Percentiles rank a stretch among this genome's conserved stretches.
Evolutionary conservation across 768 basidiomycete species (phyloP).

Genomic region (Boletus reticuloceps): DNA sequence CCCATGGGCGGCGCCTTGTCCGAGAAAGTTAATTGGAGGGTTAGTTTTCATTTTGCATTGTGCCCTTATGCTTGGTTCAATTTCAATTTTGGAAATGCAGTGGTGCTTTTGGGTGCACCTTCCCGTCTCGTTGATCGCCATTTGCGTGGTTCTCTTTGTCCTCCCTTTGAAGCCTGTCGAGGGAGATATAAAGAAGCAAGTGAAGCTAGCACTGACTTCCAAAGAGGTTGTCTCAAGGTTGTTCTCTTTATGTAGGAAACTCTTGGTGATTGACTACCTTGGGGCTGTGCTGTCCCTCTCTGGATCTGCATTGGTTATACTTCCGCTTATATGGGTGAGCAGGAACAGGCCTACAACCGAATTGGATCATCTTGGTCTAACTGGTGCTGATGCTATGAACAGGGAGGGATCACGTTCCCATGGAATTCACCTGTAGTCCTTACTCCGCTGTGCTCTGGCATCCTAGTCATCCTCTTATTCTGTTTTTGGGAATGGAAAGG

Average conservation of each 20-base stretch:
- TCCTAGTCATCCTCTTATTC: neutral
- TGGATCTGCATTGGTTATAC: neutral
- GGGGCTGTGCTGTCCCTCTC: neutral
- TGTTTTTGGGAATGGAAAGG: neutral
- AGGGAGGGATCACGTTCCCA: neutral
- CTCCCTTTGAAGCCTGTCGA: neutral
- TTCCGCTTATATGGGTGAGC: conserved; percentile 1
- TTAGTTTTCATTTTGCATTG: neutral
- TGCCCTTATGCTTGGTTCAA: neutral
- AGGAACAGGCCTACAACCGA: neutral
- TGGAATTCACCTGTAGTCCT: neutral
- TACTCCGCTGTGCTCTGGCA: neutral
- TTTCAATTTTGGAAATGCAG: neutral
- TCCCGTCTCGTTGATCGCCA: neutral
- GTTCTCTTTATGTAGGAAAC: neutral
- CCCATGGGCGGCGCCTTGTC: neutral
- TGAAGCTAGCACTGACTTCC: too few relatives aligned
- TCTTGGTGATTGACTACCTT: neutral
- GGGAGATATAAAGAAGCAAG: neutral
- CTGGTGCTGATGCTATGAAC: neutral
- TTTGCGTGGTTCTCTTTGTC: neutral
- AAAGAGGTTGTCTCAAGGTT: neutral
- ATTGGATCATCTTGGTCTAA: neutral
- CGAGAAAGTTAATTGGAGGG: neutral
- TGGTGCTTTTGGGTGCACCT: conserved; percentile 1